phyloP scores from a whole-genome alignment of 2,329 filamentous ascomycete genomes.

The Exserohilum rostratum region DNA sequence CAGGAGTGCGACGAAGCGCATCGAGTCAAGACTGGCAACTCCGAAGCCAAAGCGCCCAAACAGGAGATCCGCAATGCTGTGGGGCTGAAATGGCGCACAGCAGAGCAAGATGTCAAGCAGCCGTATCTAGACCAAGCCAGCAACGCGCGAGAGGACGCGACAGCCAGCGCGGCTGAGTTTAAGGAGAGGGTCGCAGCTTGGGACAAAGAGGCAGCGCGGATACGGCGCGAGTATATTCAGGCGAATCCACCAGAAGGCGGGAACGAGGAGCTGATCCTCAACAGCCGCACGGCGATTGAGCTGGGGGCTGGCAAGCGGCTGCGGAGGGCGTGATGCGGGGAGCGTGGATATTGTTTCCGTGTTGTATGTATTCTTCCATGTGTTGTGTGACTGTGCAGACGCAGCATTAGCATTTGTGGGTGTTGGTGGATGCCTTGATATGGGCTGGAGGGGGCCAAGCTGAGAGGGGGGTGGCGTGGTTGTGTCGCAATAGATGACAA shows the following conservation, averaged over 20 bases:
- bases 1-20: slow-evolving; percentile 72
- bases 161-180: slow-evolving; percentile 63
- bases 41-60: slow-evolving; percentile 68
- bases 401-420: slow-evolving; percentile 34
- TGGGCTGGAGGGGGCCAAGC: neutral
- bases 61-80: slow-evolving; percentile 83
- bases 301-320: slow-evolving; percentile 44
- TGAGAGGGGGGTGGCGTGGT: neutral
- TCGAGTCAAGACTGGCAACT: slow-evolving; percentile 66
- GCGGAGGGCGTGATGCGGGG: slow-evolving; percentile 30
- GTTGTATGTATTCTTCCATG: slow-evolving; percentile 26
- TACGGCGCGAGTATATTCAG: slow-evolving; percentile 52
- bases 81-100: slow-evolving; percentile 89
- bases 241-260: slow-evolving; percentile 41
- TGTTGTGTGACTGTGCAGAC: slow-evolving; percentile 23
- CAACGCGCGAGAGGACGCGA: slow-evolving; percentile 71
- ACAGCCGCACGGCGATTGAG: slow-evolving; percentile 48
- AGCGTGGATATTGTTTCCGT: slow-evolving; percentile 6
- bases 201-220: slow-evolving; percentile 68
- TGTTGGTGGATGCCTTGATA: slow-evolving; percentile 14
- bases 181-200: slow-evolving; percentile 70
- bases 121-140: slow-evolving; percentile 80
- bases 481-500: neutral
- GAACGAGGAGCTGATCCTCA: slow-evolving; percentile 37
- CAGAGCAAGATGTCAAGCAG: slow-evolving; percentile 69